Base-by-base conservation (phyloP, 1,284 basidiomycete species). In the Fomitopsis pinicola region DNA sequence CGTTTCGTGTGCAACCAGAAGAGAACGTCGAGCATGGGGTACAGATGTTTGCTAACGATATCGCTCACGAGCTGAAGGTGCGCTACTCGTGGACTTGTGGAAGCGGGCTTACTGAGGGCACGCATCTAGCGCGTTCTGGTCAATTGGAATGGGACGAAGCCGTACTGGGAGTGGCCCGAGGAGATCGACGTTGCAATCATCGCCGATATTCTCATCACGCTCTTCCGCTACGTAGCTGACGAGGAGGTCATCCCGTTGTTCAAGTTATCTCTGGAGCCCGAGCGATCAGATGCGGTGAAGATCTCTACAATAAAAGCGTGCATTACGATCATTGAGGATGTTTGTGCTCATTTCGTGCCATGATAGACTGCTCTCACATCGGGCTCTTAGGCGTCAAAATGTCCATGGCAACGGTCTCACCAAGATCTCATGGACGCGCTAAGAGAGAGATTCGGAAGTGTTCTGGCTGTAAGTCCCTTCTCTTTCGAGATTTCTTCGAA, bases 31-130 rank as follows among this genome's bases (percentile, higher is more conserved):
- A 94, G 10, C 73, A 90, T 7, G 83, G 91, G n/a, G 72, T 95
- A 30, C 82, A 87, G 28, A 73, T 84, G 10, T 77, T 94, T 28
- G 89, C 90, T 0, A 78, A 77, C 17, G 93, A 95, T 68, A 75
- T 92, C 14, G 89, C 88, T 2, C 86, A 89, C 66, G 92, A 94
- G 63, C 80, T 95, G 59, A 91, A 88, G 82, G 92, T 90, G 73
- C 14, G 35, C 22, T 38, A n/a, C 36, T 17, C 52, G 14, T 22
- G 36, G 19, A 54, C 19, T 33, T 17, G 6, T 38, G 4, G 17
- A 1, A 26, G 15, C 19, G 15, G 3, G 28, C 9, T 17, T 10
- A 17, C 64, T 68, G 12, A 68, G 59, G 35, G 46, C 44, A 22
- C 15, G n/a, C 19, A 48, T 1, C 59, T 33, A 86, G 84, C 70